Base-by-base conservation (phyloP, 495 filamentous ascomycete species). In the Tuber calosporum region DNA sequence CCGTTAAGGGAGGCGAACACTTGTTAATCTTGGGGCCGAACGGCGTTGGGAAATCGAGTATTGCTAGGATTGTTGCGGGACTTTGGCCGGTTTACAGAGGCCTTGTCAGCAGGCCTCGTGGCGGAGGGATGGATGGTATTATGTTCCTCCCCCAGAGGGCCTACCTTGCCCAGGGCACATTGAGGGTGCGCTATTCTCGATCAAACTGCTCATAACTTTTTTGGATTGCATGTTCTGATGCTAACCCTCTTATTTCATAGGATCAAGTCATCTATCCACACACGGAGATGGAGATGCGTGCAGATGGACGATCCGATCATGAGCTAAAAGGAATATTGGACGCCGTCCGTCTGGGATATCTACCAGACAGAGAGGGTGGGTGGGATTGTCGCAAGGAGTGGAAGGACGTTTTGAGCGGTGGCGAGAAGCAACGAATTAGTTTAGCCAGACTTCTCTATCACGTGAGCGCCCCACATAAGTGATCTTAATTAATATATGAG, bases 241-340 rank as follows among this genome's bases (percentile, higher is more conserved):
- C 53, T 26, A 17, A 62, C 26, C 53, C 53, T 34, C 26, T 62
- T 62, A 26, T 62, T 15, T 62, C 17, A n/a, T 88, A 94, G 11
- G 96, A 99, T 75, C 96, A 99, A 82, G 93, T 99, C 73, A 97
- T 97, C 82, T 99, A 99, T 75, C 96, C 96, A 2, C 94, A 98
- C 77, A 93, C 91, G 17, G 94, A 93, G 82, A 86, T 94, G 34
- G 96, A 98, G 74, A 97, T 98, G 95, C 90, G 89, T 17, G 91
- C 92, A 43, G 89, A 88, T 66, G 89, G 90, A 7, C 88, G 91
- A 74, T 86, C 85, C 22, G 96, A 99, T 79, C 82, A 87, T 26
- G 88, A 92, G 67, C 85, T 99, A 20, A 87, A 89, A 78, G 84
- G 85, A 41, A 88, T 95, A 6, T 86, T 99, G 8, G 92, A 97